These are phyloP conservation scores for Vigna angularis DNA, from an alignment of 306 rosid genomes.

Conservation along the genomic window DNA sequence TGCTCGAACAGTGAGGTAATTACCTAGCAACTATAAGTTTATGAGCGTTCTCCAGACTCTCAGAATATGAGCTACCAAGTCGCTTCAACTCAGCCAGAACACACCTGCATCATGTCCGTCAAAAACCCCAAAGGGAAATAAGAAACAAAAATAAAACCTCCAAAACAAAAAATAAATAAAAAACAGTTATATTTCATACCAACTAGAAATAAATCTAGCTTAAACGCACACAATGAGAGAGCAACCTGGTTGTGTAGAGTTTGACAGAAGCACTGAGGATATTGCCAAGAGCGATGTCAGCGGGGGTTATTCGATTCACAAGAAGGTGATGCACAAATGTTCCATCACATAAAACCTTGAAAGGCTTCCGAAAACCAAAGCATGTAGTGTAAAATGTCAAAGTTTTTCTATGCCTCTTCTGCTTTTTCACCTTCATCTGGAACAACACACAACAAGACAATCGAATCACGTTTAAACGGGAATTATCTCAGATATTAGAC, in stretches of 20 bases:
- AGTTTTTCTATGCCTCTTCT: constrained; percentile 73
- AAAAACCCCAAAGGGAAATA: background rate
- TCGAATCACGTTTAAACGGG: too few relatives aligned
- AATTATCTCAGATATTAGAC: too few relatives aligned
- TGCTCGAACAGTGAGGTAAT: background rate
- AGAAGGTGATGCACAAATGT: constrained; percentile 81
- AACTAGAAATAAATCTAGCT: background rate
- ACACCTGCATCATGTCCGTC: constrained; percentile 12
- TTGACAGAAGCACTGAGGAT: constrained; percentile 65
- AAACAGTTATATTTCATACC: background rate
- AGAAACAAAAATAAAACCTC: background rate
- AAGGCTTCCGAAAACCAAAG: constrained; percentile 75
- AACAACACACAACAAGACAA: too few relatives aligned
- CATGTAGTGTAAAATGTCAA: constrained; percentile 78
- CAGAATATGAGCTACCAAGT: too few relatives aligned
- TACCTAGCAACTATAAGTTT: too few relatives aligned
- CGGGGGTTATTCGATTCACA: constrained; percentile 66
- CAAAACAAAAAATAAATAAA: too few relatives aligned
- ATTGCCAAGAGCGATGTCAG: constrained; percentile 64
- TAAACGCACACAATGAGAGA: too few relatives aligned
- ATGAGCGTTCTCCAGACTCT: too few relatives aligned
- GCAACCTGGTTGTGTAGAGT: constrained; percentile 79
- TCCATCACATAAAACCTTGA: constrained; percentile 80
- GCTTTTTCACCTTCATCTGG: constrained; percentile 78
- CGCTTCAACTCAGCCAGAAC: too few relatives aligned